phyloP scores from a whole-genome alignment of 2,329 filamentous ascomycete genomes.

The Colletotrichum aenigma region DNA sequence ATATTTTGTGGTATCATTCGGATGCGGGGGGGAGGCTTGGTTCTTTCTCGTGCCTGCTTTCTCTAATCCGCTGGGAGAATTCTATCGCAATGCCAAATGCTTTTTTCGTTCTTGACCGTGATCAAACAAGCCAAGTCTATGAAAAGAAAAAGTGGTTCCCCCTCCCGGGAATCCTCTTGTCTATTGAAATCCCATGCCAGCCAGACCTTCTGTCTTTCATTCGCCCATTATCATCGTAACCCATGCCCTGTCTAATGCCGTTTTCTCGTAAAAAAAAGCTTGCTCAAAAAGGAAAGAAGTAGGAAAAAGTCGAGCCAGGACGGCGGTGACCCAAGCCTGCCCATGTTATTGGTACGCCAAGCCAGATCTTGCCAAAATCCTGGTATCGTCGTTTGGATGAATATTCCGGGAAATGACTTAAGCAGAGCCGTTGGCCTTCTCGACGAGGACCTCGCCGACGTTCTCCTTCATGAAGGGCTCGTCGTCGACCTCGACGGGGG shows the following conservation, averaged over 20 bases:
- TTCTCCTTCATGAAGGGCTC: constrained; percentile 47
- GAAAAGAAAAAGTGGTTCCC: neutral
- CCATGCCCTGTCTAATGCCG: neutral
- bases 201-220: neutral
- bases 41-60: neutral
- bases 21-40: too few relatives aligned
- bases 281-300: neutral
- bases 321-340: neutral
- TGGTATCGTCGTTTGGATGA: neutral
- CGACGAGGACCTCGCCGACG: constrained; percentile 26
- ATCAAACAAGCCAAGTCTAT: neutral
- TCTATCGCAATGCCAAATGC: constrained; percentile 17
- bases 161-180: neutral
- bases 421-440: neutral
- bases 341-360: neutral
- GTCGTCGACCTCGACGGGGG: constrained; percentile 43
- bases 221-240: neutral
- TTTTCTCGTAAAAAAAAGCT: neutral
- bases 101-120: neutral
- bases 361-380: neutral
- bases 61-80: neutral
- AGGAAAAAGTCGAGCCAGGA: neutral
- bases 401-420: neutral
- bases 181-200: neutral
- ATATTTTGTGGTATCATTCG: neutral